Evolutionary conservation across 805 yeast genomes (phyloP).

Genomic region (Cyberlindnera xishuangbannaensis): DNA sequence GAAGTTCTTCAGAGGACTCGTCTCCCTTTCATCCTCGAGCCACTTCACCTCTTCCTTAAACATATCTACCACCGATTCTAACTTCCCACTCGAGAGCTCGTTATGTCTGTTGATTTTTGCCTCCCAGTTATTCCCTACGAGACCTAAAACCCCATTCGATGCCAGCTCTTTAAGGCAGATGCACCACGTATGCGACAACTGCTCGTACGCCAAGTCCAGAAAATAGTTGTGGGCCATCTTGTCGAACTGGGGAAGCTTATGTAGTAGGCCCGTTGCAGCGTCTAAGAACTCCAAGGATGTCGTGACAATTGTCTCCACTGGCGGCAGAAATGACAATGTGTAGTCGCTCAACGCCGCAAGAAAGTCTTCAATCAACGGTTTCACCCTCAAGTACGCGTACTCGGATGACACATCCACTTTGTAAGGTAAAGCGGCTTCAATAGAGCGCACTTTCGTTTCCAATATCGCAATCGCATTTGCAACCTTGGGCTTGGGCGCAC

Average conservation of each 20-base stretch:
- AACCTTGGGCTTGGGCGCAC: constrained; percentile 56
- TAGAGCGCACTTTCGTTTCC: constrained; percentile 31
- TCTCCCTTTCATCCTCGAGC: constrained; percentile 17
- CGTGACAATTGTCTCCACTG: constrained; percentile 47
- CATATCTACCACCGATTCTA: constrained; percentile 39
- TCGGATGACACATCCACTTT: constrained; percentile 69
- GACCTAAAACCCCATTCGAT: constrained; percentile 21
- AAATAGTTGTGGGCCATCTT: constrained; percentile 37
- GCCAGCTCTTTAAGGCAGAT: constrained; percentile 34
- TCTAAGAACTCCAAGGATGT: constrained; percentile 58
- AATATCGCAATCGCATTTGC: constrained; percentile 47
- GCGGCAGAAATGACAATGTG: constrained; percentile 66
- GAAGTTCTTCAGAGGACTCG: constrained; percentile 15
- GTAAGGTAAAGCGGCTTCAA: constrained; percentile 58
- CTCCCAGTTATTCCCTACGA: constrained; percentile 35
- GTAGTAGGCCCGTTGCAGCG: constrained; percentile 52
- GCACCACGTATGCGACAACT: constrained; percentile 54
- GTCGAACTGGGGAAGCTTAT: constrained; percentile 60
- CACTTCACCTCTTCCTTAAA: constrained; percentile 34
- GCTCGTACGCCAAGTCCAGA: constrained; percentile 51
- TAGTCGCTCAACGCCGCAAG: constrained; percentile 68
- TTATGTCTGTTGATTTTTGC: constrained; percentile 40
- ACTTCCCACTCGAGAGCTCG: constrained; percentile 35
- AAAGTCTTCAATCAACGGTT: constrained; percentile 62
- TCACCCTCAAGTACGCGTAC: constrained; percentile 70